A percentile compares a stretch with the other conserved stretches of the same genome.
Evolutionary conservation across 345 rosid species (phyloP).

Genomic region (Gossypium longicalyx): DNA sequence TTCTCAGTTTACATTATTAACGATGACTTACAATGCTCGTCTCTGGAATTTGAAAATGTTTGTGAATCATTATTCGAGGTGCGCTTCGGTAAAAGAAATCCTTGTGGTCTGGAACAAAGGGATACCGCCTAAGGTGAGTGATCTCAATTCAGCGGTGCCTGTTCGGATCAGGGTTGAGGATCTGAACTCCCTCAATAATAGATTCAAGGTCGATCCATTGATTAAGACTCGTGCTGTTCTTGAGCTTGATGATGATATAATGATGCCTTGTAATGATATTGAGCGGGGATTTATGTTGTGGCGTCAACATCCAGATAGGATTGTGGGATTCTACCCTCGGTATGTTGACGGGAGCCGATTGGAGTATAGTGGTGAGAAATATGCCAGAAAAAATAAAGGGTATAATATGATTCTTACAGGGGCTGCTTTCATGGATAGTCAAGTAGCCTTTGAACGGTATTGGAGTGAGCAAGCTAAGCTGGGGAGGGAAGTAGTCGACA

Average conservation of each 20-base stretch:
- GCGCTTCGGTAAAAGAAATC: slow-evolving; percentile 87
- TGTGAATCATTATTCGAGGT: slow-evolving; percentile 84
- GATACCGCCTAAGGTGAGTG: slow-evolving; percentile 49
- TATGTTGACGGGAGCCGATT: slow-evolving; percentile 43
- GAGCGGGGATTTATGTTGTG: slow-evolving; percentile 87
- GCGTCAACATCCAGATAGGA: slow-evolving; percentile 81
- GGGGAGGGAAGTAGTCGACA: slow-evolving; percentile 68
- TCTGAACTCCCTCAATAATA: slow-evolving; percentile 73
- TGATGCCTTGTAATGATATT: slow-evolving; percentile 77
- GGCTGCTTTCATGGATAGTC: slow-evolving; percentile 76
- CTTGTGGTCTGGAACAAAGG: slow-evolving; percentile 99
- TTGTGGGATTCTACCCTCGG: slow-evolving; percentile 93
- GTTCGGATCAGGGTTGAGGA: slow-evolving; percentile 77
- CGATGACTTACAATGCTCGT: slow-evolving; percentile 97
- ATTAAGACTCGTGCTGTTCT: slow-evolving; percentile 80
- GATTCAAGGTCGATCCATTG: slow-evolving; percentile 65
- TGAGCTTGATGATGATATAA: slow-evolving; percentile 93
- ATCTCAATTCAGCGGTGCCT: slow-evolving; percentile 81
- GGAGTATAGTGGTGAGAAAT: slow-evolving; percentile 73
- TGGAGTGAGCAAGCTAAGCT: slow-evolving; percentile 54
- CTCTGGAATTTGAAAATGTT: slow-evolving; percentile 96
- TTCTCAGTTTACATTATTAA: slow-evolving; percentile 83
- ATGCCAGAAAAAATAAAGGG: slow-evolving; percentile 62
- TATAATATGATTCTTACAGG: slow-evolving; percentile 94
- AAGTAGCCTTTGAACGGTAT: slow-evolving; percentile 59